A percentile compares a stretch with the other conserved stretches of the same genome.
Evolutionary conservation across 768 basidiomycete genomes (phyloP).

Genomic region (Russula vinacea): DNA sequence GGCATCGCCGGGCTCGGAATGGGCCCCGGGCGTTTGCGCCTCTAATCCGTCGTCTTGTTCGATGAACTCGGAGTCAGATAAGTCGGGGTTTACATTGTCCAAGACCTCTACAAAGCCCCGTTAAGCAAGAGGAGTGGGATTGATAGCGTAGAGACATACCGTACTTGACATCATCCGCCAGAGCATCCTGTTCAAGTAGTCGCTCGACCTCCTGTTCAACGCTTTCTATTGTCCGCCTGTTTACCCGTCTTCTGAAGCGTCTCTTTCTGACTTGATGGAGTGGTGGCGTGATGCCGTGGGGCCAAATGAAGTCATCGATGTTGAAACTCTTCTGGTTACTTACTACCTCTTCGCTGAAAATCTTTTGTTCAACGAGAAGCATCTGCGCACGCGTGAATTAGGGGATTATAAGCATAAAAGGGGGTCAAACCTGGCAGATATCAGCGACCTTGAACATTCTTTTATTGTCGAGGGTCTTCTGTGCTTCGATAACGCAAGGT

Average conservation of each 20-base stretch:
- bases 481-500: constrained; percentile 89
- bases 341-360: constrained; percentile 66
- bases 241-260: constrained; percentile 87
- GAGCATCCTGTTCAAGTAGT: constrained; percentile 72
- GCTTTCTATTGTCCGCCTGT: constrained; percentile 85
- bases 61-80: constrained; percentile 85
- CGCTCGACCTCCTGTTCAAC: constrained; percentile 92
- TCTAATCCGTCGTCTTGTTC: constrained; percentile 61
- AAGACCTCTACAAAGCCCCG: constrained; percentile 57
- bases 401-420: constrained; percentile 23
- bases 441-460: constrained; percentile 99
- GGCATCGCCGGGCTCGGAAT: constrained; percentile 60
- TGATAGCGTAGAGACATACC: constrained; percentile 41
- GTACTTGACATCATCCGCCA: constrained; percentile 73
- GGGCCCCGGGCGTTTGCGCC: constrained; percentile 67
- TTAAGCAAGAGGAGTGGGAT: neutral
- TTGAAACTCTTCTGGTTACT: constrained; percentile 68
- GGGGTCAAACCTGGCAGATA: constrained; percentile 80
- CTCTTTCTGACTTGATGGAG: constrained; percentile 86
- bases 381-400: constrained; percentile 53
- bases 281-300: constrained; percentile 93
- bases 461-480: constrained; percentile 94
- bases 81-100: constrained; percentile 86
- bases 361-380: constrained; percentile 80
- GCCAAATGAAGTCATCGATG: constrained; percentile 96